Conservation (phyloP, 1,284 basidiomycete genomes). For the Crepidotus sp. region DNA sequence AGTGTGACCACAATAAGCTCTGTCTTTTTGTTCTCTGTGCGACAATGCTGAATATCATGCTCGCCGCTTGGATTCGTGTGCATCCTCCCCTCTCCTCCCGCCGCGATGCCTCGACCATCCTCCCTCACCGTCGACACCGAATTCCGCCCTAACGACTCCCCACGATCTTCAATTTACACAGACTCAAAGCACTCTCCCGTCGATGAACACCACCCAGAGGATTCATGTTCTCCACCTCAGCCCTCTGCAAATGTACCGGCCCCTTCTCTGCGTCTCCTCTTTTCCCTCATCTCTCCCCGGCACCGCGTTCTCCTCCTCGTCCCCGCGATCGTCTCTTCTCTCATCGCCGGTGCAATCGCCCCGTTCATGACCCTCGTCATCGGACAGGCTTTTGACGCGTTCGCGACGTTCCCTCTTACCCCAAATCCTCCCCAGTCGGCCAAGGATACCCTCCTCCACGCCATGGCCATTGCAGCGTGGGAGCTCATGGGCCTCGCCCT, state of each 20-base stretch:
- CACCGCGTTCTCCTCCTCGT: conserved; percentile 44
- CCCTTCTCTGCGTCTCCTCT: conserved; percentile 38
- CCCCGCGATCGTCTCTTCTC: conserved; percentile 55
- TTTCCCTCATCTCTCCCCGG: conserved; percentile 40
- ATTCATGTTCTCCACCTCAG: not conserved
- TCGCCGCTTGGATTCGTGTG: not conserved
- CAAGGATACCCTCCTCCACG: conserved; percentile 47
- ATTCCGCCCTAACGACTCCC: conserved; percentile 12
- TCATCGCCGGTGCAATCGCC: conserved; percentile 57
- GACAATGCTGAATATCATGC: conserved; percentile 1
- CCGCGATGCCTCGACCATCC: conserved; percentile 14
- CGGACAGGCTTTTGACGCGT: conserved; percentile 69
- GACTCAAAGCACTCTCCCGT: conserved; percentile 9
- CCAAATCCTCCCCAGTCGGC: conserved; percentile 37
- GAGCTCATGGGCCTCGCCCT: conserved; percentile 67
- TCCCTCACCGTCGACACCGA: conserved; percentile 14
- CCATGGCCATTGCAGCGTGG: conserved; percentile 54
- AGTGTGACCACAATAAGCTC: no score
- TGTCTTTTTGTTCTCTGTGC: not conserved
- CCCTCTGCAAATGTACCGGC: conserved; percentile 2
- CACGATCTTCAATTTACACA: conserved; percentile 15
- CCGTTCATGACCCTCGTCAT: conserved; percentile 81
- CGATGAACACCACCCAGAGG: conserved; percentile 6
- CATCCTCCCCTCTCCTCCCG: conserved; percentile 7
- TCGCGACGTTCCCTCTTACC: conserved; percentile 48